phyloP scores from a whole-genome alignment of 2,329 filamentous ascomycete species.

The Aspergillus sojae region DNA sequence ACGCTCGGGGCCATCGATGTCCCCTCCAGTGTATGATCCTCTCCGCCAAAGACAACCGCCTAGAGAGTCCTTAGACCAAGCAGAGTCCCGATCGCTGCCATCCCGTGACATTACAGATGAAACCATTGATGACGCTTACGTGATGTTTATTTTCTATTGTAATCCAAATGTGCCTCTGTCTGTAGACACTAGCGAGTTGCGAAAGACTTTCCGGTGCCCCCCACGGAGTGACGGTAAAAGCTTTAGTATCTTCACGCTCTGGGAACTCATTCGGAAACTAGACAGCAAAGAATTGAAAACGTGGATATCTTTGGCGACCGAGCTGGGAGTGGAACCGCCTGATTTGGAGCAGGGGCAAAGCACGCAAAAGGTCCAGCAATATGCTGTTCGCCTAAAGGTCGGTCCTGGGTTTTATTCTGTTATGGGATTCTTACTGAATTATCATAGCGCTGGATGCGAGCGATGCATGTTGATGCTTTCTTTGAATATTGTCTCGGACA shows the following conservation, averaged over 20 bases:
- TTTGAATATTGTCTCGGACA: slow-evolving; percentile 86
- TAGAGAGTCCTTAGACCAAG: slow-evolving; percentile 40
- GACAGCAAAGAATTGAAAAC: slow-evolving; percentile 86
- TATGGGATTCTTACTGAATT: background rate
- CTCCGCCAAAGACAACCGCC: slow-evolving; percentile 29
- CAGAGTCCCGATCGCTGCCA: slow-evolving; percentile 61
- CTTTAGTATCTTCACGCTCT: slow-evolving; percentile 78
- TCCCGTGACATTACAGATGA: slow-evolving; percentile 67
- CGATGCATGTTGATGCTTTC: slow-evolving; percentile 92
- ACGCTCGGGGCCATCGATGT: slow-evolving; percentile 43
- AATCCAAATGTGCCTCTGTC: slow-evolving; percentile 77
- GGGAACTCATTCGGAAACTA: slow-evolving; percentile 75
- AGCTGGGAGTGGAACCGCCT: slow-evolving; percentile 85
- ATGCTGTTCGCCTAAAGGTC: slow-evolving; percentile 88
- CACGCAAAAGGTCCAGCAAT: slow-evolving; percentile 91
- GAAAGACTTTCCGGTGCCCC: slow-evolving; percentile 74
- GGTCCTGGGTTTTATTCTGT: slow-evolving; percentile 19
- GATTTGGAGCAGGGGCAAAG: slow-evolving; percentile 82
- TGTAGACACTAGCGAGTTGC: slow-evolving; percentile 70
- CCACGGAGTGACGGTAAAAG: slow-evolving; percentile 86
- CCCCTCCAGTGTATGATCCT: slow-evolving; percentile 40
- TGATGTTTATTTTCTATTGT: slow-evolving; percentile 84
- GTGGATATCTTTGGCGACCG: slow-evolving; percentile 84
- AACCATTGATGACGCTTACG: slow-evolving; percentile 79
- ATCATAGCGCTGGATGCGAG: slow-evolving; percentile 88